These are phyloP conservation scores for Suillus placidus DNA, from an alignment of 768 basidiomycete genomes.

Conservation along the genomic window DNA sequence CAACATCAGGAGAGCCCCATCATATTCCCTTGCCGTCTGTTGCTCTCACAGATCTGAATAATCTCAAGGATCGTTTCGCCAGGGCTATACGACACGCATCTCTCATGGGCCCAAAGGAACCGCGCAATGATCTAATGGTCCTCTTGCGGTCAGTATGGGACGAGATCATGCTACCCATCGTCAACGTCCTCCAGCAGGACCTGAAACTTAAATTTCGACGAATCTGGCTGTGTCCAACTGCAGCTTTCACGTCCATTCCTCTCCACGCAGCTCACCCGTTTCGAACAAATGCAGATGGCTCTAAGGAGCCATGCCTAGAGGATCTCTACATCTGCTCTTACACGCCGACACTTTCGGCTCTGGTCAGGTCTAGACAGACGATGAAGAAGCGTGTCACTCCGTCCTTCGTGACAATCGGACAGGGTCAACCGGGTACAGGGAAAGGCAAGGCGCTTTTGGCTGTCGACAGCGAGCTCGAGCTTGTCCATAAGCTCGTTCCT, in stretches of 20 bases:
- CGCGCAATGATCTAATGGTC: slow-evolving; percentile 2
- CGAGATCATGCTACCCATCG: slow-evolving; percentile 2
- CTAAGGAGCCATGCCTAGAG: neutral
- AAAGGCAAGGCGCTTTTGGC: neutral
- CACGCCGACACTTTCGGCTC: slow-evolving; percentile 12
- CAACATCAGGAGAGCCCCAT: neutral
- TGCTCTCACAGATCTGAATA: slow-evolving; percentile 17
- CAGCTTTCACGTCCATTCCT: slow-evolving; percentile 13
- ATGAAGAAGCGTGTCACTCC: neutral
- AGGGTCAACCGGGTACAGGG: slow-evolving; percentile 5
- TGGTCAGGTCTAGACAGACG: slow-evolving; percentile 12
- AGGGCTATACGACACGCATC: slow-evolving; percentile 11
- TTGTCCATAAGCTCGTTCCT: slow-evolving; percentile 25
- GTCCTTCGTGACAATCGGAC: slow-evolving; percentile 9
- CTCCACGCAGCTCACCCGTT: slow-evolving; percentile 34
- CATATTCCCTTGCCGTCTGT: slow-evolving; percentile 23
- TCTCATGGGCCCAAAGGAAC: slow-evolving; percentile 19
- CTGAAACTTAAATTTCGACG: neutral
- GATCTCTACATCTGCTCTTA: slow-evolving; percentile 18
- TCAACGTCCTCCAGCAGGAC: neutral
- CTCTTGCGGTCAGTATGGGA: slow-evolving; percentile 9
- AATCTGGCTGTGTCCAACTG: slow-evolving; percentile 16
- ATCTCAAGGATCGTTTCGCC: slow-evolving; percentile 15
- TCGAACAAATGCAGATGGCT: slow-evolving; percentile 9
- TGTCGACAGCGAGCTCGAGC: slow-evolving; percentile 12